Evolutionary conservation across 2,329 filamentous ascomycete genomes (phyloP).

Genomic region (Rutstroemia sydowiana): DNA sequence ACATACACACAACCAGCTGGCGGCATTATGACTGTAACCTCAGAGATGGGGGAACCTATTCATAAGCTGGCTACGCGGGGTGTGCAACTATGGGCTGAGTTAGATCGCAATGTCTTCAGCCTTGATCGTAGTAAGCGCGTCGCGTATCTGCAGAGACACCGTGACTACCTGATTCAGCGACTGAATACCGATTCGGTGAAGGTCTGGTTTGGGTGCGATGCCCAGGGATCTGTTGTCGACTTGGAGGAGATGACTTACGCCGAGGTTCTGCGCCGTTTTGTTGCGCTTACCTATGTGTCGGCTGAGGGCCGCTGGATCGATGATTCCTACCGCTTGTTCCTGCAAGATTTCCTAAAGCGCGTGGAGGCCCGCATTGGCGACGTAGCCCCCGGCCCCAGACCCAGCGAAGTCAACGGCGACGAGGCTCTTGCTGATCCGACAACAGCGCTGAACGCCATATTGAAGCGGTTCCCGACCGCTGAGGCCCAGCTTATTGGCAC

Average conservation of each 20-base stretch:
- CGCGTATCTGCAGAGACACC: slow-evolving; percentile 74
- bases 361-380: slow-evolving; percentile 83
- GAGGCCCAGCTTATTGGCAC: slow-evolving; percentile 86
- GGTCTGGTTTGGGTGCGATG: slow-evolving; percentile 67
- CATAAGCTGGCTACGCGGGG: slow-evolving; percentile 94
- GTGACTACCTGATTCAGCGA: slow-evolving; percentile 83
- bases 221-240: slow-evolving; percentile 67
- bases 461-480: slow-evolving; percentile 77
- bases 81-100: slow-evolving; percentile 91
- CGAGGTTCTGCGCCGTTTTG: slow-evolving; percentile 74
- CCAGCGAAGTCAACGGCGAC: too few relatives aligned
- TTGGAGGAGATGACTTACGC: slow-evolving; percentile 91
- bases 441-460: slow-evolving; percentile 63
- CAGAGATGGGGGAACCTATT: slow-evolving; percentile 97
- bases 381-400: too few relatives aligned
- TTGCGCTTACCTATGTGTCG: slow-evolving; percentile 81
- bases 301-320: slow-evolving; percentile 87
- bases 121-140: slow-evolving; percentile 71
- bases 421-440: slow-evolving; percentile 74
- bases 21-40: slow-evolving; percentile 88
- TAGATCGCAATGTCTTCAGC: slow-evolving; percentile 98
- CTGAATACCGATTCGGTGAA: slow-evolving; percentile 92
- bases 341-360: slow-evolving; percentile 87
- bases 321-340: slow-evolving; percentile 66
- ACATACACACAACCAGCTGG: slow-evolving; percentile 83